phyloP scores from a whole-genome alignment of 2,329 filamentous ascomycete species.

The Grosmannia clavigera region DNA sequence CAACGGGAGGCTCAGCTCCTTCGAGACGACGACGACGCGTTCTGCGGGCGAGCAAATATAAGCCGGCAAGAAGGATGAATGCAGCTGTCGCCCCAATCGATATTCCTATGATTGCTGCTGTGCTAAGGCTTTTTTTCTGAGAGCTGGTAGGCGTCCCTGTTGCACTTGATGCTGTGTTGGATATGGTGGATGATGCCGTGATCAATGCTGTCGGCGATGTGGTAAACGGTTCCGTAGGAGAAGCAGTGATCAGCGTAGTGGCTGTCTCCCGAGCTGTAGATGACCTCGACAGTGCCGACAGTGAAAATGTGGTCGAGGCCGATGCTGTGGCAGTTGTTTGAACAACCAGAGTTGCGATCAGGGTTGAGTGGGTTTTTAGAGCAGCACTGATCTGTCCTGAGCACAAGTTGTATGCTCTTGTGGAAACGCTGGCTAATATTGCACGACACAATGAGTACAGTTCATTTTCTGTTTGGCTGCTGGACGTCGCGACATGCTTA shows the following conservation, averaged over 20 bases:
- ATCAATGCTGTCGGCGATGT: too few relatives aligned
- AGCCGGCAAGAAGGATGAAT: conserved; percentile 32
- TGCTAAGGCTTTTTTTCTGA: too few relatives aligned
- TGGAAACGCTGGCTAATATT: conserved; percentile 16
- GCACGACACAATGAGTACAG: neutral
- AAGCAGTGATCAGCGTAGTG: neutral
- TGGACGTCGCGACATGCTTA: conserved; percentile 15
- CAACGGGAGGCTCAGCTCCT: neutral
- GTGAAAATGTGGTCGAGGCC: neutral
- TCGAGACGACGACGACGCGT: conserved; percentile 12
- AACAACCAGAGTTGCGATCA: conserved; percentile 43
- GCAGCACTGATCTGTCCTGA: conserved; percentile 33
- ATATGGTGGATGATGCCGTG: neutral
- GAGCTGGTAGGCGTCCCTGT: neutral
- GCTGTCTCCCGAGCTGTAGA: conserved; percentile 23
- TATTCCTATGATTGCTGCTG: conserved; percentile 31
- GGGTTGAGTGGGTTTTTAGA: conserved; percentile 43
- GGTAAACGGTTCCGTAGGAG: neutral
- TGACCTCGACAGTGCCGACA: neutral
- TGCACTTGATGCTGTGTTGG: neutral
- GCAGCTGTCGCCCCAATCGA: conserved; percentile 40
- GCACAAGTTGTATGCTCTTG: conserved; percentile 49
- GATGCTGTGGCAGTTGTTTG: conserved; percentile 9
- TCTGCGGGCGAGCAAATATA: conserved; percentile 30
- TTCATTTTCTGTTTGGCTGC: neutral